Percentiles rank a stretch among this genome's conserved stretches.
Conservation (phyloP, 306 rosid species). For the Vachellia collinsii region DNA sequence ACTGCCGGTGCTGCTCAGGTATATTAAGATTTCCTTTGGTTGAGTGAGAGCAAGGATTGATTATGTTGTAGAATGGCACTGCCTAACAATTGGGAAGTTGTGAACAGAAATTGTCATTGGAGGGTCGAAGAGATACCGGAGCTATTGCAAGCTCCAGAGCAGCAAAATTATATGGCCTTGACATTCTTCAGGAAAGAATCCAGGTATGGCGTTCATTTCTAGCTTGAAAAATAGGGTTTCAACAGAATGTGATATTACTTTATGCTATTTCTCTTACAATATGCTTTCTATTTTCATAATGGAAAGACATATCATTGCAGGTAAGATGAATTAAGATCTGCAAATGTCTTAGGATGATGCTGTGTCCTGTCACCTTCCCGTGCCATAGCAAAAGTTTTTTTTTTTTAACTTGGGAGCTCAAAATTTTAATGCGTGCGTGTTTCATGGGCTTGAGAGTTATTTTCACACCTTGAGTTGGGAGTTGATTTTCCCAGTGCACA, state of each 20-base stretch:
- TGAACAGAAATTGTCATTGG: conserved; percentile 65
- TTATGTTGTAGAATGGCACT: conserved; percentile 22
- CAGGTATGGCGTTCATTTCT: conserved; percentile 54
- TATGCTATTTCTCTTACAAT: conserved; percentile 6
- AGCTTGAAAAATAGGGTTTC: conserved; percentile 27
- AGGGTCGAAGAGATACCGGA: conserved; percentile 59
- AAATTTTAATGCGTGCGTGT: too few species aligned
- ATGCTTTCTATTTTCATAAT: background rate
- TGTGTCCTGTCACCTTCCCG: too few species aligned
- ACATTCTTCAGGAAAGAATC: conserved; percentile 67
- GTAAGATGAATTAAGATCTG: background rate
- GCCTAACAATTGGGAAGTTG: conserved; percentile 38
- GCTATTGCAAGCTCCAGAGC: conserved; percentile 93
- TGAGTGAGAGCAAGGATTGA: conserved; percentile 22
- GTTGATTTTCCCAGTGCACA: background rate
- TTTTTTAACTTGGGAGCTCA: too few species aligned
- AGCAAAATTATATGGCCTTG: conserved; percentile 78
- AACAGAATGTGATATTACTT: background rate
- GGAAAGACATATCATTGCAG: background rate
- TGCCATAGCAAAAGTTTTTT: too few species aligned
- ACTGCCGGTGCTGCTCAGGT: conserved; percentile 92
- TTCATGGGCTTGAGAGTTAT: too few species aligned
- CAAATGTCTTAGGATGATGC: background rate
- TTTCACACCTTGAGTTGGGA: too few species aligned
- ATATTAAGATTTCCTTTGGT: conserved; percentile 36